Evolutionary conservation across 2,329 filamentous ascomycete species (phyloP), one percentile per base, ranked within the genome.

Genomic region (Pyricularia pennisetigena): DNA sequence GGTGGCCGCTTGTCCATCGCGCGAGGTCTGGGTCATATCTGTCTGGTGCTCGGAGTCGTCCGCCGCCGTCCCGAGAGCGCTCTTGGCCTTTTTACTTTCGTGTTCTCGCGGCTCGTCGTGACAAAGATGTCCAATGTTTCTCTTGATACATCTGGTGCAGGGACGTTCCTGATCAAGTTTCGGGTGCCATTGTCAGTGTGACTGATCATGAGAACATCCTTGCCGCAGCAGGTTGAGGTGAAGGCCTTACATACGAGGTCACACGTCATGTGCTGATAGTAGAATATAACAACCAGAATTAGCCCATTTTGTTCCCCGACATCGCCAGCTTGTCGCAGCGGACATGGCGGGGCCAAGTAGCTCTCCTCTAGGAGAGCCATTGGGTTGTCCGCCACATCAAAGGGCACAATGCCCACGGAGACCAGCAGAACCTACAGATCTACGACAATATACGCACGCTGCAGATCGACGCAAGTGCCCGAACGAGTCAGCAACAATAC

Each of bases 71-170:
- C 82, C 85, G 71, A 82, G 81, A 73, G 87, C 83, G 76, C 82
- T 85, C 81, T 94, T 97, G 74, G 86, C 81, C 80, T 94, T 94
- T 80, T 95, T 97, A 70, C 90, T 79, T 71, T 89, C 87, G 73
- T 88, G 83, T 76, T 99, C 94, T 79, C 94, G 90, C 73, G 94
- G 94, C 80, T 98, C 95, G 80, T 99, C 95, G 82, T 97, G 95
- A 80, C 95, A 99, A 72, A 99, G 86, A 80, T 99, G 95, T 75
- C 94, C 95, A 79, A 99, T 99, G 81, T 97, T 97, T 76, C 95
- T 90, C 82, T 98, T 99, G 81, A 98, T 92, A 83, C 95, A 99
- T 81, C 95, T 88, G 75, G 93, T 94, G 86, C 95, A 99, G 75
- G 95, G 95, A 78, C 95, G 90, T 83, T 97, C 93, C 93, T 96